Evolutionary conservation across 1,139 yeast species (phyloP).

Genomic region (Sugiyamaella japonica): DNA sequence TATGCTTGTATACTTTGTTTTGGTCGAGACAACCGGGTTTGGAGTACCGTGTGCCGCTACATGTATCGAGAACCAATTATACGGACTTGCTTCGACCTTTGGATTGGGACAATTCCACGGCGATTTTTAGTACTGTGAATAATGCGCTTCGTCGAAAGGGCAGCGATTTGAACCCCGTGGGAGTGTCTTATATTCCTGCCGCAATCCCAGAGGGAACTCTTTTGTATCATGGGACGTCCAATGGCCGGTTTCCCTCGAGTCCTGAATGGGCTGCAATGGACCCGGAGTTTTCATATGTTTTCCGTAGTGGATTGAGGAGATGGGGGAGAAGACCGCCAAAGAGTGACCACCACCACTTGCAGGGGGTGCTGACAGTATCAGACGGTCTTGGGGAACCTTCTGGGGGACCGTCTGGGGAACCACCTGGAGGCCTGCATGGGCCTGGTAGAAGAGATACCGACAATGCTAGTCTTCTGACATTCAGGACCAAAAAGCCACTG

Average conservation of each 20-base stretch:
- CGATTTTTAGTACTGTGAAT: conserved; percentile 53
- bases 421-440: too few relatives aligned
- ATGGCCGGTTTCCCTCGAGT: conserved; percentile 43
- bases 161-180: conserved; percentile 52
- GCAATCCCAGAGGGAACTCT: conserved; percentile 56
- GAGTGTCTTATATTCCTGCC: conserved; percentile 59
- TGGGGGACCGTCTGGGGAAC: too few relatives aligned
- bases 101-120: conserved; percentile 51
- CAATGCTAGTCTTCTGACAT: conserved; percentile 42
- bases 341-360: not conserved
- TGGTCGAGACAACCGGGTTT: not conserved
- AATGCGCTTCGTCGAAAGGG: conserved; percentile 53
- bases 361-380: not conserved
- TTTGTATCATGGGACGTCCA: conserved; percentile 55
- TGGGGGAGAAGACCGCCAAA: conserved; percentile 1
- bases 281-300: conserved; percentile 54
- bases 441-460: too few relatives aligned
- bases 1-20: not conserved
- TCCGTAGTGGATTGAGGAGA: conserved; percentile 36
- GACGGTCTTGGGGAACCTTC: not conserved
- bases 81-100: conserved; percentile 25
- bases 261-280: conserved; percentile 63
- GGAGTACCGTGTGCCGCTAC: not conserved
- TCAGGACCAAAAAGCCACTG: conserved; percentile 48
- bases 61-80: not conserved